Base-by-base conservation (phyloP, 2,329 filamentous ascomycete species). In the Diplodia intermedia region DNA sequence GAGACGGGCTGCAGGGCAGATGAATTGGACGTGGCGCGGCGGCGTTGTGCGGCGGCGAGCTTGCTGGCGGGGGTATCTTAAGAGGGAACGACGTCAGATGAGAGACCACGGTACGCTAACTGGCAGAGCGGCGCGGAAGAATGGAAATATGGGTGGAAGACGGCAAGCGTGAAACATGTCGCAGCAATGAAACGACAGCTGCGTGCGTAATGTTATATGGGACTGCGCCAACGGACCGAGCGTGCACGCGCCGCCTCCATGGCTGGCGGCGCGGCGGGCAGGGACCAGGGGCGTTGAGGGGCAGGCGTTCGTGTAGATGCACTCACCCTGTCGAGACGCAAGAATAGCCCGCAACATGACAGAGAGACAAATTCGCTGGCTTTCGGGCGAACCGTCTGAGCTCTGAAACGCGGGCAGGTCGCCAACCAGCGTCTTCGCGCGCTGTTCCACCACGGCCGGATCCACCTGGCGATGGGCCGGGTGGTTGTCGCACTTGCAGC, bases 401-500 rank as follows among this genome's bases (percentile, higher is more conserved):
- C 91, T 90, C 76, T 91, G 90, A 76, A 93, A 90, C 66, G 90
- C 88, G 70, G 88, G 87, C 70, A 94, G 74, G 50, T 79, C 85
- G 72, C 88, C 90, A 18, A 90, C 85, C 69, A 90, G 86, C 72
- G 79, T 76, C 71, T 80, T 83, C 49, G 91, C 91, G 71, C 86
- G 83, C 60, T 86, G 80, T 74, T 91, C 89, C 68, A 95, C 85
- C 67, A 82, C 86, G 33, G 88, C 84, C 15, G 90, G 86, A 74
- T 94, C 89, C 67, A 96, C 84, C 75, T 92, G 86, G 75, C 91
- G 89, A 69, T 88, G 83, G 68, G 87, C 85, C 70, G 90, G 87
- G 57, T 90, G 89, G 62, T 89, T 87, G 78, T 97, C 94, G 82
- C 92, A 97, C 84, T 97, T 97, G 78, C 90, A 94, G 67, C 93